A percentile compares a stretch with the other conserved stretches of the same genome.
These are phyloP conservation scores for Microdochium trichocladiopsis DNA, from an alignment of 2,329 filamentous ascomycete genomes.

Conservation along the genomic window DNA sequence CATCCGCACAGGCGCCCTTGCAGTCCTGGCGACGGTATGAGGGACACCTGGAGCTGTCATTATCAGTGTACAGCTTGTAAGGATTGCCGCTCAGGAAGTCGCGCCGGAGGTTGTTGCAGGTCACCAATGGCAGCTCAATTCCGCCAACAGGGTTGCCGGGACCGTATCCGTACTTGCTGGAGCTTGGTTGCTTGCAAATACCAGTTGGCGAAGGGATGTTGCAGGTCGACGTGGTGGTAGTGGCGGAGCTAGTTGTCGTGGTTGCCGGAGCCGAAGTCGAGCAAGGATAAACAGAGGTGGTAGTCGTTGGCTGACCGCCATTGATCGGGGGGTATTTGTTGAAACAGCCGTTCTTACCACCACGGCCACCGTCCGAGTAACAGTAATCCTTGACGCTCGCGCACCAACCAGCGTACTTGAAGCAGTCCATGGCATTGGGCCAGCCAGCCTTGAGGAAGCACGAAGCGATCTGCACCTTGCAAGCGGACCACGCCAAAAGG, in stretches of 20 bases:
- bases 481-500: slow-evolving; percentile 32
- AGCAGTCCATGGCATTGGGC: slow-evolving; percentile 41
- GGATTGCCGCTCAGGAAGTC: slow-evolving; percentile 31
- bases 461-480: slow-evolving; percentile 36
- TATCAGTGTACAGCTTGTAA: slow-evolving; percentile 45
- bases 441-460: slow-evolving; percentile 46
- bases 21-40: slow-evolving; percentile 31
- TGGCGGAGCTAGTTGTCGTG: slow-evolving; percentile 16
- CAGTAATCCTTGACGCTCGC: slow-evolving; percentile 37
- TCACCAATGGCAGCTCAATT: slow-evolving; percentile 43
- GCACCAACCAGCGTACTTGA: slow-evolving; percentile 44
- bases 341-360: slow-evolving; percentile 36
- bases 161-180: slow-evolving; percentile 57
- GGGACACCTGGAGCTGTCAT: slow-evolving; percentile 33
- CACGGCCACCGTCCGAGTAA: slow-evolving; percentile 21
- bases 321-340: slow-evolving; percentile 29
- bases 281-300: slow-evolving; percentile 25
- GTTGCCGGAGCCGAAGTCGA: slow-evolving; percentile 9
- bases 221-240: slow-evolving; percentile 19
- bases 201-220: slow-evolving; percentile 40
- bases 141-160: slow-evolving; percentile 51
- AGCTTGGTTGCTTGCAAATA: slow-evolving; percentile 46
- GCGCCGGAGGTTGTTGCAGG: slow-evolving; percentile 42
- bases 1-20: slow-evolving; percentile 38
- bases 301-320: slow-evolving; percentile 22